These are phyloP conservation scores for Lecanosticta acicola DNA, from an alignment of 2,329 filamentous ascomycete species.

Conservation along the genomic window DNA sequence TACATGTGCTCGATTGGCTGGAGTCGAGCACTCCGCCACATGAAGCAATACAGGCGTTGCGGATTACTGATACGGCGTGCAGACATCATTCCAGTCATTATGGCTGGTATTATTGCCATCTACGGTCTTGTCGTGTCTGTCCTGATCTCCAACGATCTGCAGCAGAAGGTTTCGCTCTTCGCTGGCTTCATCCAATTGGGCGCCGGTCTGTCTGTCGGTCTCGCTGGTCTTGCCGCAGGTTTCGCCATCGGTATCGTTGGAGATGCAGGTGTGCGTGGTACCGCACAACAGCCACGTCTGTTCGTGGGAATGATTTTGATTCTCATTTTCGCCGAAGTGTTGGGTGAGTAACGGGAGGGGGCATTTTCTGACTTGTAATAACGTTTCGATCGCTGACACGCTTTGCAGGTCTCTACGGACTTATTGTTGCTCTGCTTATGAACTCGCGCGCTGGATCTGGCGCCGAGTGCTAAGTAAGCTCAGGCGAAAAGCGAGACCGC, in stretches of 20 bases:
- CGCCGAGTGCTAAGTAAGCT: conserved; percentile 58
- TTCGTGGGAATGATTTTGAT: conserved; percentile 99
- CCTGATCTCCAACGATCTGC: conserved; percentile 50
- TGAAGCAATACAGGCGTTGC: not conserved
- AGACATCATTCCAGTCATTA: conserved; percentile 99
- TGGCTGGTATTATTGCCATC: conserved; percentile 99
- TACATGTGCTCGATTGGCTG: not conserved
- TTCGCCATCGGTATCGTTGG: conserved; percentile 54
- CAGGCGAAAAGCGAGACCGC: conserved; percentile 46
- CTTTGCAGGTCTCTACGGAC: conserved; percentile 81
- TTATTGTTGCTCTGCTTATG: conserved; percentile 98
- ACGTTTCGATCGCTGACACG: no score
- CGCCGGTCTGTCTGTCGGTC: conserved; percentile 47
- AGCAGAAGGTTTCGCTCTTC: conserved; percentile 44
- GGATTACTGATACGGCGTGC: conserved; percentile 15
- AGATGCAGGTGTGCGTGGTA: conserved; percentile 83
- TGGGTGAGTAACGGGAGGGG: conserved; percentile 71
- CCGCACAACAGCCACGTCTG: conserved; percentile 74
- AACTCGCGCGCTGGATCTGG: conserved; percentile 70
- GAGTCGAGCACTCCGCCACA: not conserved
- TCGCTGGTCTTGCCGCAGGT: conserved; percentile 38
- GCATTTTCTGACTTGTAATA: no score
- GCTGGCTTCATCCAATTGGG: conserved; percentile 50
- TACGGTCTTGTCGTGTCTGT: conserved; percentile 56
- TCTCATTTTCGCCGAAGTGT: conserved; percentile 98